Base-by-base conservation (phyloP, 2,329 filamentous ascomycete genomes). In the Fusarium verticillioides region DNA sequence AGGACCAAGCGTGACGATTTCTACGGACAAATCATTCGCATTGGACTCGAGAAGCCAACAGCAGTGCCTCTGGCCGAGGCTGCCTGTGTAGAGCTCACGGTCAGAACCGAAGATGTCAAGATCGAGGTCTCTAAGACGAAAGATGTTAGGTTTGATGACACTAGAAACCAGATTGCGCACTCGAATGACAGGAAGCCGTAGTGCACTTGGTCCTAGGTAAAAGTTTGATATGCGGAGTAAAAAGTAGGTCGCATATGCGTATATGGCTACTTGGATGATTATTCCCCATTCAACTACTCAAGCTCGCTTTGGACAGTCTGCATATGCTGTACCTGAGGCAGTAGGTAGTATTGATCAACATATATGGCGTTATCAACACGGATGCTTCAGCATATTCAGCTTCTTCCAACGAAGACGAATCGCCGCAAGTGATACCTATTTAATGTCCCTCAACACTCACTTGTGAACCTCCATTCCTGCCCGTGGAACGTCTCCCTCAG, bases 61-160 rank as follows among this genome's bases (percentile, higher is more conserved):
- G 93, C 93, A 0, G 91, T 95, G 26, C 88, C 90, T 1, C 89
- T 92, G 75, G 93, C 93, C 4, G 92, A 94, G 72, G 91, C 90
- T 16, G 92, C 93, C 0, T 86, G 87, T 9, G 90, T 95, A 10
- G 91, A 94, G 79, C 78, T 81, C 74, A 78, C 75, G 40, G 76
- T 77, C 53, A 78, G 77, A 43, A 81, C 79, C 9, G 71, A 78
- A 21, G 73, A 78, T 40, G 69, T 78, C 52, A 74, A 72, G 56
- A 61, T 61, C 16, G 58, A 71, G n/a, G 58, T 71, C 7, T 68
- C 46, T 13, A 53, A 58, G 32, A 47, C 30, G 23, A 50, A 71
- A 46, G 63, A 68, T 23, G 61, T 67, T 28, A 71, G 63, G 18
- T 53, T 63, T 23, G 70, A 74, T 28, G 66, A 70, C 44, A 52